Conservation (phyloP, 768 basidiomycete species). For the Lepiota venenata region DNA sequence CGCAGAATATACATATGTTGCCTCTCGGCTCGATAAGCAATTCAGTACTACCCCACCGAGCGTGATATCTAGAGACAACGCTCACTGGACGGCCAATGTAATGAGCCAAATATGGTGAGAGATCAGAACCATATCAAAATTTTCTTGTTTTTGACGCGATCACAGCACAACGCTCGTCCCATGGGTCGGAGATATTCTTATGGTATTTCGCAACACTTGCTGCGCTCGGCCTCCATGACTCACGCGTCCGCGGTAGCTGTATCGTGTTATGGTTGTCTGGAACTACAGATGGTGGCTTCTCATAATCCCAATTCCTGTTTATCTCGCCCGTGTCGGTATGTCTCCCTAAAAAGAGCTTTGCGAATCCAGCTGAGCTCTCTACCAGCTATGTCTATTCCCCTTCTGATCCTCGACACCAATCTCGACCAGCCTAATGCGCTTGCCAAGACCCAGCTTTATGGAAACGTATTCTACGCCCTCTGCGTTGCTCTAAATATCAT, state of each 20-base stretch:
- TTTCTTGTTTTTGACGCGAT: neutral
- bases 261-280: constrained; percentile 33
- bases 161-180: constrained; percentile 27
- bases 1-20: constrained; percentile 27
- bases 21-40: constrained; percentile 12
- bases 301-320: constrained; percentile 23
- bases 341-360: neutral
- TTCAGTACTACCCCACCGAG: neutral
- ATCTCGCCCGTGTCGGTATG: constrained; percentile 32
- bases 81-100: constrained; percentile 23
- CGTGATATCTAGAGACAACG: constrained; percentile 14
- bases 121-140: neutral
- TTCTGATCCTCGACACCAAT: constrained; percentile 24
- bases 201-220: constrained; percentile 20
- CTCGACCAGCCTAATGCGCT: constrained; percentile 15
- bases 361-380: neutral
- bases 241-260: constrained; percentile 20
- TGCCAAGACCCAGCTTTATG: constrained; percentile 15
- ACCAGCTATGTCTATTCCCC: constrained; percentile 31
- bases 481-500: constrained; percentile 29
- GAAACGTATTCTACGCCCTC: constrained; percentile 24
- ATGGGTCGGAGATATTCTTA: constrained; percentile 34
- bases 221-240: neutral
- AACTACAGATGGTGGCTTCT: constrained; percentile 26
- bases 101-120: constrained; percentile 30